These are phyloP conservation scores for Trichoderma atroviride DNA, from an alignment of 2,329 filamentous ascomycete genomes.

Conservation along the genomic window DNA sequence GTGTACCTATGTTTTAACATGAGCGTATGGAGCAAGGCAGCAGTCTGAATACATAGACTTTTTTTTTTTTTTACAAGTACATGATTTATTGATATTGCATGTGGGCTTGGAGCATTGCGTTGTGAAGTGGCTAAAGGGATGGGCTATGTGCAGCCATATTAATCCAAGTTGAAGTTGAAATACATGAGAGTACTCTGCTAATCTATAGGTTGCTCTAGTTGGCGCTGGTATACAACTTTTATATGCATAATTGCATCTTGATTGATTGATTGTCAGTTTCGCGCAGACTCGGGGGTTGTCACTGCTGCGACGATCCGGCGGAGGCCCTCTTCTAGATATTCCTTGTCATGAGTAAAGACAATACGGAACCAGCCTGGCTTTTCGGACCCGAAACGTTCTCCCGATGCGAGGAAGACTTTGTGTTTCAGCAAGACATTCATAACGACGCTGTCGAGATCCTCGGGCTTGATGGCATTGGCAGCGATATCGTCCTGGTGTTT, in stretches of 20 bases:
- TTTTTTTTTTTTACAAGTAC: slow-evolving; percentile 13
- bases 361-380: slow-evolving; percentile 45
- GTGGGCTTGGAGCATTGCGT: neutral
- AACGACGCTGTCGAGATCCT: slow-evolving; percentile 35
- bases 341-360: slow-evolving; percentile 41
- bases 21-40: slow-evolving; percentile 18
- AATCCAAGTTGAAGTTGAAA: neutral
- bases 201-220: neutral
- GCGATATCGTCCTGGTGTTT: slow-evolving; percentile 25
- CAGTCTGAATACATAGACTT: slow-evolving; percentile 24
- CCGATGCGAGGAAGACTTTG: slow-evolving; percentile 43
- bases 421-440: slow-evolving; percentile 36
- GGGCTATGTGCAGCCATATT: neutral
- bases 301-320: slow-evolving; percentile 25
- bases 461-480: slow-evolving; percentile 20
- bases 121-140: neutral
- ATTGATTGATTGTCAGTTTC: neutral
- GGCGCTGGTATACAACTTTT: neutral
- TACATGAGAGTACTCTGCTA: neutral
- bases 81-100: neutral
- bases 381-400: slow-evolving; percentile 43
- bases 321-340: slow-evolving; percentile 38
- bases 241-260: neutral
- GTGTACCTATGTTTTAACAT: slow-evolving; percentile 20
- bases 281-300: neutral